Evolutionary conservation across 2,329 filamentous ascomycete genomes (phyloP), one percentile per base, ranked within the genome.

Genomic region (Aspergillus tamarii): DNA sequence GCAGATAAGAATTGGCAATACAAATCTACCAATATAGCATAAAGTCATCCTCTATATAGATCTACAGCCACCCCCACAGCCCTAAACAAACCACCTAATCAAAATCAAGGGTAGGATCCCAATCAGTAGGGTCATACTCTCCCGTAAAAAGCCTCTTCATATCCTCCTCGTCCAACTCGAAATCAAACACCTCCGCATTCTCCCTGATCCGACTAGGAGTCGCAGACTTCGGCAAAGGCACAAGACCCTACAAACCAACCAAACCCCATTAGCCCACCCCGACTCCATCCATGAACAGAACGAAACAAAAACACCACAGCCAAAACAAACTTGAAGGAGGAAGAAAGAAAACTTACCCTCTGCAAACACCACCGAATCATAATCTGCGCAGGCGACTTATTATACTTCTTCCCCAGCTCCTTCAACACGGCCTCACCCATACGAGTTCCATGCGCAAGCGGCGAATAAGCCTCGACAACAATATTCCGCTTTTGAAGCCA

Each of bases 331-430:
- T 26, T 26, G 23, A 26, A 26, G 26, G 12, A 46, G 52, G 8
- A 39, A 48, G 10, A 41, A 39, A 8, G 26, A 82, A 63, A 81
- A 85, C 26, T 85, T 82, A 73, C 89, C 92, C 83, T 95, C 76
- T 95, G 91, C 67, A 94, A 77, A 60, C 87, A 89, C 92, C 92
- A 95, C 61, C 91, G 85, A 54, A 96, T 84, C 74, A 95, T 80
- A 41, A 96, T 79, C 76, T 95, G 92, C 4, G 88, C 91, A 1
- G 89, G 85, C 0, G 88, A 89, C 74, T 89, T 92, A 0, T 76
- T 78, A 77, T 95, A 92, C 74, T 91, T 90, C 71, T 85, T 83
- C 4, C 89, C 83, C 30, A 95, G 74, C 16, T 82, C 76, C 2
- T 84, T 76, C 67, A 95, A 85, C 2, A 82, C 85, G 0, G 87